These are phyloP conservation scores for Camellia japonica DNA, from an alignment of 148 eudicot species.

Conservation along the genomic window DNA sequence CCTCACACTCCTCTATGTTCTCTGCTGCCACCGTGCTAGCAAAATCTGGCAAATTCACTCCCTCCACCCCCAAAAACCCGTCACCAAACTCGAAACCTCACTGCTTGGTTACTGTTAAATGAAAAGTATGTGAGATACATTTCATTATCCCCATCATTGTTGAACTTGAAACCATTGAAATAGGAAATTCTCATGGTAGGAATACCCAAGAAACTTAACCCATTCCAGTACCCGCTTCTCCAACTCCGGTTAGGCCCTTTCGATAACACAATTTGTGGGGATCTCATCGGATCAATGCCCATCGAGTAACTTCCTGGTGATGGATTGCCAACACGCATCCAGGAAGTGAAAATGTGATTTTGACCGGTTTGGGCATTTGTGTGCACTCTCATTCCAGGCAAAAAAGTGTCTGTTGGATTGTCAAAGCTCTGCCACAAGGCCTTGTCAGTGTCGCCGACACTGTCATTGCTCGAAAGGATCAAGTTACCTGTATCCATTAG, in stretches of 20 bases:
- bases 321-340: slow-evolving; percentile 58
- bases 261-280: slow-evolving; percentile 61
- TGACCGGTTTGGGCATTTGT: slow-evolving; percentile 21
- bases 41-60: slow-evolving; percentile 47
- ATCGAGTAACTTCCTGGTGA: slow-evolving; percentile 44
- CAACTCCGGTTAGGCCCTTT: slow-evolving; percentile 32
- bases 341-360: slow-evolving; percentile 33
- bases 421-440: slow-evolving; percentile 60
- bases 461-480: background rate
- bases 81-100: slow-evolving; percentile 14
- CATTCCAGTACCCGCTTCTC: slow-evolving; percentile 60
- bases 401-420: slow-evolving; percentile 55
- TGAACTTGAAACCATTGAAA: slow-evolving; percentile 42
- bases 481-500: slow-evolving; percentile 23
- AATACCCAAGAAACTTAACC: slow-evolving; percentile 39
- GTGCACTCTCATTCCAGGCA: slow-evolving; percentile 45
- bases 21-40: slow-evolving; percentile 17
- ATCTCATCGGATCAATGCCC: slow-evolving; percentile 46
- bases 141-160: slow-evolving; percentile 27
- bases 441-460: background rate
- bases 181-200: slow-evolving; percentile 28
- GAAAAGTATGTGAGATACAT: slow-evolving; percentile 37
- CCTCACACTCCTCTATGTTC: slow-evolving; percentile 28
- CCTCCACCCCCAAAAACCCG: slow-evolving; percentile 35
- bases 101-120: background rate